Evolutionary conservation across 768 basidiomycete genomes (phyloP).

Genomic region (Naganishia kalamii): DNA sequence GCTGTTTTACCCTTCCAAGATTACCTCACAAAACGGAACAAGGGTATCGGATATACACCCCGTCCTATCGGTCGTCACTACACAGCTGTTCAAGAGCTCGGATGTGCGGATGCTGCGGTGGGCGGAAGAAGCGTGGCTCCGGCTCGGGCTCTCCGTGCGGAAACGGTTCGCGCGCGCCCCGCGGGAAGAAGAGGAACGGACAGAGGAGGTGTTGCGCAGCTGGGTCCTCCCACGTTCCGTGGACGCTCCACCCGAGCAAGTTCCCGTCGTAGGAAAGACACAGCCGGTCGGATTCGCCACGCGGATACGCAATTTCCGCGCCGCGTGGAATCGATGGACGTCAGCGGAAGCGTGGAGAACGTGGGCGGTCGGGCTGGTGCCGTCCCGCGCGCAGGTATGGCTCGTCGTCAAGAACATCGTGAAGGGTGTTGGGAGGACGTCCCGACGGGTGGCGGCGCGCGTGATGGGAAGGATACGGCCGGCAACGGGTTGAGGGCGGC

Average conservation of each 20-base stretch:
- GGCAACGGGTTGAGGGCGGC: too few relatives aligned
- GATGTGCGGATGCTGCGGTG: slow-evolving; percentile 42
- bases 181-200: not conserved
- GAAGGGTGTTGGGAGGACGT: too few relatives aligned
- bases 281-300: too few relatives aligned
- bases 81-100: slow-evolving; percentile 32
- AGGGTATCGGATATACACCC: not conserved
- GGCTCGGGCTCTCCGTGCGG: slow-evolving; percentile 1
- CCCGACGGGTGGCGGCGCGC: too few relatives aligned
- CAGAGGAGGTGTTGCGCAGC: not conserved
- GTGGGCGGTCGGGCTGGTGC: too few relatives aligned
- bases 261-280: not conserved
- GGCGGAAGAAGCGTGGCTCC: slow-evolving; percentile 35
- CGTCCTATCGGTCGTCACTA: slow-evolving; percentile 44
- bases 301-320: too few relatives aligned
- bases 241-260: not conserved
- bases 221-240: not conserved
- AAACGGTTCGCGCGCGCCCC: not conserved
- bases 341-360: too few relatives aligned
- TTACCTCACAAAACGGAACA: not conserved
- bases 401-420: too few relatives aligned
- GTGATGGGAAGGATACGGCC: too few relatives aligned
- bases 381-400: too few relatives aligned
- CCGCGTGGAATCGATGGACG: too few relatives aligned
- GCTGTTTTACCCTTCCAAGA: slow-evolving; percentile 18